phyloP scores from a whole-genome alignment of 1,284 basidiomycete genomes.

The Chiua sp. region DNA sequence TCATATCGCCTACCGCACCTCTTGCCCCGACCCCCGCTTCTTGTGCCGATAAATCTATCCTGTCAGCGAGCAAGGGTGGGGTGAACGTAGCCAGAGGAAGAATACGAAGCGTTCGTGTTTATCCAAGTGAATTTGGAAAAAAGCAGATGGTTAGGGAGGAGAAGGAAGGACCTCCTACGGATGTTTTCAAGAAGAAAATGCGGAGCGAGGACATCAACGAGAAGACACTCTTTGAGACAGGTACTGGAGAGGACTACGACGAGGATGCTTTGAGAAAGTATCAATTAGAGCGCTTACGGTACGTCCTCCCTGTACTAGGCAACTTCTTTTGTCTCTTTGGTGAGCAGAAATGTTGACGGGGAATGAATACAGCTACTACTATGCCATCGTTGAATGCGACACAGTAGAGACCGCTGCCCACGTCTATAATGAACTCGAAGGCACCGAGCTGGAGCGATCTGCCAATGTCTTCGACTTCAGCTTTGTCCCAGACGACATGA shows the following conservation, averaged over 20 bases:
- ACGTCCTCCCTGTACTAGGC: conserved; percentile 29
- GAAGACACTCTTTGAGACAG: conserved; percentile 69
- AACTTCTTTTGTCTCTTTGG: background rate
- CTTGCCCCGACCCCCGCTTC: conserved; percentile 33
- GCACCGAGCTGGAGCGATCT: conserved; percentile 95
- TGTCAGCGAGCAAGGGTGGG: conserved; percentile 16
- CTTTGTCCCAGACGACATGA: conserved; percentile 93
- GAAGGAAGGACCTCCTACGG: conserved; percentile 86
- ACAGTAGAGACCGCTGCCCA: conserved; percentile 79
- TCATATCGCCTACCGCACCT: conserved; percentile 68
- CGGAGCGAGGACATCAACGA: conserved; percentile 63
- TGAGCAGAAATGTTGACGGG: background rate
- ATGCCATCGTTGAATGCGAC: conserved; percentile 94
- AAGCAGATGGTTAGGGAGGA: conserved; percentile 90
- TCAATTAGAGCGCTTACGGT: conserved; percentile 93
- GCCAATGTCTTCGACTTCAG: conserved; percentile 97
- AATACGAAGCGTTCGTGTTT: conserved; percentile 81
- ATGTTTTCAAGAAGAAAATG: conserved; percentile 73
- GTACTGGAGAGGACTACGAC: conserved; percentile 78
- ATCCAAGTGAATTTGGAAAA: conserved; percentile 95
- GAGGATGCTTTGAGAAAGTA: conserved; percentile 92
- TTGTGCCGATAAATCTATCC: background rate
- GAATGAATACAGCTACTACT: conserved; percentile 79
- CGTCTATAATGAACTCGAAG: conserved; percentile 89
- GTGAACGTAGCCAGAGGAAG: conserved; percentile 56